phyloP scores from a whole-genome alignment of 106 monocot genomes.

The Dendrobium catenatum region DNA sequence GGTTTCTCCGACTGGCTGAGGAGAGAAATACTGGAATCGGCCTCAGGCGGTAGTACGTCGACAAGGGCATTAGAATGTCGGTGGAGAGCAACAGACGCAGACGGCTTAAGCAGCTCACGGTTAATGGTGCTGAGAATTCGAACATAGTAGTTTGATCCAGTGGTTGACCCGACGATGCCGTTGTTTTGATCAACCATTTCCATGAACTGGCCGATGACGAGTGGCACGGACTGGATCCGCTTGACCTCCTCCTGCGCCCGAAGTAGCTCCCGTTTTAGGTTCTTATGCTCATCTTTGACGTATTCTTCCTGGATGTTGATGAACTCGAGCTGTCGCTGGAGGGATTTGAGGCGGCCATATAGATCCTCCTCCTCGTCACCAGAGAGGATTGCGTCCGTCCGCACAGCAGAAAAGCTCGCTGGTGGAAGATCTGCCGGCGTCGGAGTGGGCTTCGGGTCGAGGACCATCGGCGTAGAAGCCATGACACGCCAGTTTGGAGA shows the following conservation, averaged over 20 bases:
- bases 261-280: constrained; percentile 95
- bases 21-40: constrained; percentile 85
- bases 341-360: constrained; percentile 76
- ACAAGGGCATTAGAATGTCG: constrained; percentile 95
- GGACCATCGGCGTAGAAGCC: constrained; percentile 47
- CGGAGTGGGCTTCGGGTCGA: constrained; percentile 39
- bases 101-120: constrained; percentile 84
- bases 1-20: constrained; percentile 68
- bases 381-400: constrained; percentile 4
- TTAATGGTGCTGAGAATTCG: constrained; percentile 93
- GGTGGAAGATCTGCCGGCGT: constrained; percentile 15
- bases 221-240: constrained; percentile 95
- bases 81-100: constrained; percentile 91
- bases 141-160: constrained; percentile 96
- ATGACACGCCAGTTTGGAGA: constrained; percentile 12
- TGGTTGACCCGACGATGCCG: constrained; percentile 96
- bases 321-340: constrained; percentile 87
- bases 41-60: constrained; percentile 89
- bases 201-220: constrained; percentile 99
- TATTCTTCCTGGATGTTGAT: constrained; percentile 97
- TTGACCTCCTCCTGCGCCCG: constrained; percentile 99
- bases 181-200: constrained; percentile 99
- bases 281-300: constrained; percentile 99
- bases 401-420: constrained; percentile 23
- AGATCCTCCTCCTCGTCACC: constrained; percentile 44